Percentiles rank a stretch among this genome's conserved stretches.
Conservation (phyloP, 1,139 yeast genomes). For the Yamadazyma atmosphaerica region DNA sequence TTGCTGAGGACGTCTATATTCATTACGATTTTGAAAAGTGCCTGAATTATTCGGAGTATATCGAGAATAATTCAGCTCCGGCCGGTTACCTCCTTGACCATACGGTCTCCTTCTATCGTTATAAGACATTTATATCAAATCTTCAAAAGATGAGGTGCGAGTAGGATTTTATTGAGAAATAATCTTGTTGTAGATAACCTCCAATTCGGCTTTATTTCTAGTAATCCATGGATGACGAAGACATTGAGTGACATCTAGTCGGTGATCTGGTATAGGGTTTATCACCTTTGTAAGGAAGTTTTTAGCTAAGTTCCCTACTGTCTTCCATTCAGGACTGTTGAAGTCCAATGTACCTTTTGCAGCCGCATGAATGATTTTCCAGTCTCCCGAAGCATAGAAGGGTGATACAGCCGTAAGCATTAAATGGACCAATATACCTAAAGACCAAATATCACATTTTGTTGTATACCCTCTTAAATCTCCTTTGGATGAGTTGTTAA, state of each 20-base stretch:
- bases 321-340: slow-evolving; percentile 38
- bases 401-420: slow-evolving; percentile 62
- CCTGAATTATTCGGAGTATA: slow-evolving; percentile 8
- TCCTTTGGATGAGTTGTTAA: not conserved
- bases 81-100: slow-evolving; percentile 5
- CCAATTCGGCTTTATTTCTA: slow-evolving; percentile 14
- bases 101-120: slow-evolving; percentile 4
- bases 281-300: slow-evolving; percentile 37
- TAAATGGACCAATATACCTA: slow-evolving; percentile 60
- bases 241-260: slow-evolving; percentile 33
- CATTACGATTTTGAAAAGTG: not conserved
- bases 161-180: slow-evolving; percentile 1
- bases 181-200: slow-evolving; percentile 15
- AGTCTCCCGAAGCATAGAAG: slow-evolving; percentile 46
- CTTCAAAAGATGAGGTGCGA: not conserved
- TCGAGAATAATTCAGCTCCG: slow-evolving; percentile 6
- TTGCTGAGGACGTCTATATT: not conserved
- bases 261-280: slow-evolving; percentile 25
- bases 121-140: too few relatives aligned
- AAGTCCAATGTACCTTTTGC: slow-evolving; percentile 42
- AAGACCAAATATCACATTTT: slow-evolving; percentile 69
- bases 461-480: slow-evolving; percentile 31
- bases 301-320: slow-evolving; percentile 30
- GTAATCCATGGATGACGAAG: slow-evolving; percentile 48
- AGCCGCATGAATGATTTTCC: slow-evolving; percentile 38